Conservation (phyloP, 805 yeast genomes). For the Candida golubevii region DNA sequence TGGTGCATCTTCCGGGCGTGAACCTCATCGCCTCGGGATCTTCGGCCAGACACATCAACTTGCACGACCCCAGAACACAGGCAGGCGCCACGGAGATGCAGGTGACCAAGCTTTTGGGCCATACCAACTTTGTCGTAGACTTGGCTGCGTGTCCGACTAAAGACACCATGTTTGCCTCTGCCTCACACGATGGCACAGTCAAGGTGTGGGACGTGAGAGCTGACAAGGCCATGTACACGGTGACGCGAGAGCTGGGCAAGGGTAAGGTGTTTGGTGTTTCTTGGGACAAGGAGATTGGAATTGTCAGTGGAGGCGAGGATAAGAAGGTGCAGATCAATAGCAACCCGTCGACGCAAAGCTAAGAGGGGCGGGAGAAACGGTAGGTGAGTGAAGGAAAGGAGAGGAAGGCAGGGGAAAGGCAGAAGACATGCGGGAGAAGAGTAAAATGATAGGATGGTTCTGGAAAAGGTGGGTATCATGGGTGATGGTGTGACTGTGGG, state of each 20-base stretch:
- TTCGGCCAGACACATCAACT: constrained; percentile 92
- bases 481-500: no score
- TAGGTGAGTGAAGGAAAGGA: background rate
- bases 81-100: constrained; percentile 56
- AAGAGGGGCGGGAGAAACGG: background rate
- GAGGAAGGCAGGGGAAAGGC: background rate
- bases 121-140: constrained; percentile 83
- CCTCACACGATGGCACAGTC: constrained; percentile 94
- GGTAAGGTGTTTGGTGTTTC: constrained; percentile 78
- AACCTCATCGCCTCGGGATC: constrained; percentile 89
- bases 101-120: constrained; percentile 76
- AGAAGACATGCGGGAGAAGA: background rate
- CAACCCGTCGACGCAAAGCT: constrained; percentile 8
- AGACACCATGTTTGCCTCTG: constrained; percentile 80
- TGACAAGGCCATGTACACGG: constrained; percentile 72
- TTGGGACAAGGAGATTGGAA: constrained; percentile 79
- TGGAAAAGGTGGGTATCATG: no score
- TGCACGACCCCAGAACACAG: constrained; percentile 82
- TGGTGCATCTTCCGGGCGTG: constrained; percentile 61
- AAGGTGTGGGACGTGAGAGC: constrained; percentile 95
- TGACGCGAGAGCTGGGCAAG: constrained; percentile 62
- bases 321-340: constrained; percentile 83
- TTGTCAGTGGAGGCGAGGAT: constrained; percentile 91
- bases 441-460: background rate
- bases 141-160: constrained; percentile 71